phyloP scores from a whole-genome alignment of 2,329 filamentous ascomycete genomes.

The Fusarium brachygibbosum region DNA sequence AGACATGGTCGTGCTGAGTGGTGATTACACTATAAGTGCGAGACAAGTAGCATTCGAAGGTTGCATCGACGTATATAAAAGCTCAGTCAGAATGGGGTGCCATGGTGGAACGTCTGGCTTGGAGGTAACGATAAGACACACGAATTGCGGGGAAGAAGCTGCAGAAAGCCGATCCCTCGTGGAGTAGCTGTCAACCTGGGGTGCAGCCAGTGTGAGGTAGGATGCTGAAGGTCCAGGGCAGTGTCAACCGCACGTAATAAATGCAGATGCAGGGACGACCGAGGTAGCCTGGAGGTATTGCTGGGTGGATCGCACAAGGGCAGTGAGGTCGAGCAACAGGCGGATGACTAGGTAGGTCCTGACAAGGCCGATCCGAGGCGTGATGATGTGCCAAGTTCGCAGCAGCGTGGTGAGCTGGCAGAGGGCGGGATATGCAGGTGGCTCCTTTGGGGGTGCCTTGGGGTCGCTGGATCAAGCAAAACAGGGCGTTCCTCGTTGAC shows the following conservation, averaged over 20 bases:
- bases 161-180: constrained; percentile 47
- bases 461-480: constrained; percentile 46
- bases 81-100: constrained; percentile 51
- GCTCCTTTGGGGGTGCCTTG: constrained; percentile 51
- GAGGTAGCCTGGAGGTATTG: constrained; percentile 38
- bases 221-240: constrained; percentile 40
- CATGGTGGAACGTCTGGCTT: constrained; percentile 53
- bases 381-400: constrained; percentile 49
- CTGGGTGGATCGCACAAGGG: constrained; percentile 42
- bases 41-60: constrained; percentile 50
- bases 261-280: constrained; percentile 48
- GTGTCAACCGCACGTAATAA: constrained; percentile 43
- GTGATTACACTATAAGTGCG: constrained; percentile 45
- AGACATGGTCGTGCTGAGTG: constrained; percentile 45
- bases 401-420: constrained; percentile 52
- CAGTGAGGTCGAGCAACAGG: constrained; percentile 33
- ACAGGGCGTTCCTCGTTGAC: constrained; percentile 41
- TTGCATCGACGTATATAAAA: constrained; percentile 57
- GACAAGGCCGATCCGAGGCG: constrained; percentile 48
- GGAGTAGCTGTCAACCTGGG: constrained; percentile 46
- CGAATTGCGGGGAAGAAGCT: constrained; percentile 48
- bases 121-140: constrained; percentile 44
- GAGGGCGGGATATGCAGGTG: constrained; percentile 53
- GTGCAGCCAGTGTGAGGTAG: constrained; percentile 43
- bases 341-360: constrained; percentile 40